Base-by-base conservation (phyloP, 257 asterid genomes). In the Fraxinus americana region DNA sequence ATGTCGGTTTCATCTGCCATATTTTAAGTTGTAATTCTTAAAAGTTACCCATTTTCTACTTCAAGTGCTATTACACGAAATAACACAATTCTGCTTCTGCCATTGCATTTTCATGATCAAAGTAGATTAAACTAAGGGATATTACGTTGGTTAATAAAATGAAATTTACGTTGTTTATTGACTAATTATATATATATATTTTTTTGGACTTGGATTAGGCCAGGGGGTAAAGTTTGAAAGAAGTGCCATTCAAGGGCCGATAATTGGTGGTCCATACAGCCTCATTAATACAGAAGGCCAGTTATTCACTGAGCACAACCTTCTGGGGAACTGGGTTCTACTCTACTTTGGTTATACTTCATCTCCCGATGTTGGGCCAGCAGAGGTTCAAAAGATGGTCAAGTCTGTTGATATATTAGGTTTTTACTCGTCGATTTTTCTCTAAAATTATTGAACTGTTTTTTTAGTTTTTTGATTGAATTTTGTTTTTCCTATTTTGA, bases 341-440 rank as follows among this genome's bases (percentile, higher is more conserved):
- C 75, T 96, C 68, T 92, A 92, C 83, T 96, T 96, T 32, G 97
- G 97, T 66, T 93, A 93, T 81, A 96, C 98, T 79, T 91, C 97
- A 52, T 96, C 99, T 79, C 99, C 99, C 48, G 99, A 96, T 85
- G 84, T 92, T 84, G 99, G 99, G 77, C 98, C 99, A 23, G 91
- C 96, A 36, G 99, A 93, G 87, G 90, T 92, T 85, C 92, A 82
- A 76, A 96, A 96, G 88, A 92, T 93, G 98, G 97, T 92, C 77
- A 86, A 85, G 81, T 73, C 95, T 59, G 80, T 91, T 72, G 83
- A 85, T 57, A 79, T 81, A 67, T 81, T 96, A 93, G 99, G 99
- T 95, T 82, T 12, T 71, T 70, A 36, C 79, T 81, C 82, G 25
- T 80, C 12, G 61, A 63, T 84, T 75, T 75, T 23, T 35, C 59